Base-by-base conservation (phyloP, 441 rosid genomes). In the Kokia cookei region DNA sequence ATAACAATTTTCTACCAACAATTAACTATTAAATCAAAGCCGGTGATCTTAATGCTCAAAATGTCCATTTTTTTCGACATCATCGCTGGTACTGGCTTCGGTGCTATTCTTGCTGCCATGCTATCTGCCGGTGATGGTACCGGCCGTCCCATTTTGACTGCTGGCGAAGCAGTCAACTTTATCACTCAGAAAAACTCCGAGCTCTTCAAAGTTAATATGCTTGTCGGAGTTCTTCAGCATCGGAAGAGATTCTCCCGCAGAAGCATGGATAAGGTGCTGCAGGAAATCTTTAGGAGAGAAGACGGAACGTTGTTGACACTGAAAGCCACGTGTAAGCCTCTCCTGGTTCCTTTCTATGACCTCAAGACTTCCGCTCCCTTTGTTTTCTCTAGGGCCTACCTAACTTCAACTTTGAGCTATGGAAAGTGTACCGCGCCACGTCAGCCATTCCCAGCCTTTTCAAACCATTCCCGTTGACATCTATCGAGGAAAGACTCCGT, bases 381-480 rank as follows among this genome's bases (percentile, higher is more conserved):
- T 80, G 97, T 94, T 45, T 94, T 94, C 86, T 93, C 99, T 69
- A 88, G 96, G 73, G 97, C 97, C 78, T 97, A 88, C 86, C 90
- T 3, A 90, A 96, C 85, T 94, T 92, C 80, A 85, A 94, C 83
- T 94, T 94, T 78, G 96, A 89, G 71, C 93, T 92, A 15, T 92
- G 96, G 97, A 87, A 87, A 81, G 96, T 88, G 24, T 94, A 96
- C 80, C 97, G 91, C 42, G 97, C 99, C 78, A 91, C 98, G 29
- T 84, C 93, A 27, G 97, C 98, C 1, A 92, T 90, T 0, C 97
- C 99, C 0, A 73, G 92, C 81, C 84, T 86, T 15, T 92, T 91
- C 88, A 90, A 85, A 80, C 96, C 96, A 53, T 91, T 91, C 50
- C 62, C 75, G 1, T 77, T 90, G 26, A 77, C 83, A 5, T 92